A percentile compares a stretch with the other conserved stretches of the same genome.
phyloP scores from a whole-genome alignment of 331 rosid genomes.

The Saraca asoca region DNA sequence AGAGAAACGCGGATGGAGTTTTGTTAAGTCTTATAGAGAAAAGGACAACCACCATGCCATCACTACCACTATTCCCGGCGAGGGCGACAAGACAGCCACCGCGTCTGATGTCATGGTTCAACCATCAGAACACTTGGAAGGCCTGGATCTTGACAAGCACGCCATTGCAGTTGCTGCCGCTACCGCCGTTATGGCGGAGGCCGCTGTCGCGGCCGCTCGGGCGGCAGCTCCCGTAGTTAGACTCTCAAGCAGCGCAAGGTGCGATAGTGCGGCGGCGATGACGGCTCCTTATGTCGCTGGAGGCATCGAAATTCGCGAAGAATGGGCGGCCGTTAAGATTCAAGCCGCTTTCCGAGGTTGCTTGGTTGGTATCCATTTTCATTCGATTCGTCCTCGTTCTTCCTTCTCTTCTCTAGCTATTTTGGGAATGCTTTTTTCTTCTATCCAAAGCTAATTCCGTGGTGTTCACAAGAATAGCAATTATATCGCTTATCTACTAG shows the following conservation, averaged over 20 bases:
- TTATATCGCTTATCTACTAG: not conserved
- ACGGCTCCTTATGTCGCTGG: slow-evolving; percentile 20
- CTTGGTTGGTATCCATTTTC: slow-evolving; percentile 55
- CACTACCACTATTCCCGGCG: not conserved
- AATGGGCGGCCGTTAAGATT: slow-evolving; percentile 71
- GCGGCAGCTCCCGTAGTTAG: slow-evolving; percentile 64
- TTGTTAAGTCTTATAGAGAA: slow-evolving; percentile 63
- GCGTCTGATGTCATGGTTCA: not conserved
- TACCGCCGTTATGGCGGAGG: slow-evolving; percentile 69
- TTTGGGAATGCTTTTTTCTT: not conserved
- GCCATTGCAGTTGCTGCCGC: slow-evolving; percentile 75
- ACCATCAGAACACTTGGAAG: not conserved
- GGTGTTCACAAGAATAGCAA: slow-evolving; percentile 28
- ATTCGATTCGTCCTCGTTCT: not conserved
- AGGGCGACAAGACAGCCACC: not conserved
- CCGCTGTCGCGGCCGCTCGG: slow-evolving; percentile 65
- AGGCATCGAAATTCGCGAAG: slow-evolving; percentile 28
- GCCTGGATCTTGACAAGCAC: slow-evolving; percentile 44
- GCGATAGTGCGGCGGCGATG: slow-evolving; percentile 13
- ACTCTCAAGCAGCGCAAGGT: slow-evolving; percentile 45
- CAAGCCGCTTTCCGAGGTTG: slow-evolving; percentile 86
- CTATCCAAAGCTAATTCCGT: slow-evolving; percentile 3
- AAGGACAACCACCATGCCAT: slow-evolving; percentile 31
- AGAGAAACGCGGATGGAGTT: slow-evolving; percentile 66
- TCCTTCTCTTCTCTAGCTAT: not conserved